Evolutionary conservation across 2,329 filamentous ascomycete genomes (phyloP), one percentile per base, ranked within the genome.

Genomic region (Neurospora crassa): DNA sequence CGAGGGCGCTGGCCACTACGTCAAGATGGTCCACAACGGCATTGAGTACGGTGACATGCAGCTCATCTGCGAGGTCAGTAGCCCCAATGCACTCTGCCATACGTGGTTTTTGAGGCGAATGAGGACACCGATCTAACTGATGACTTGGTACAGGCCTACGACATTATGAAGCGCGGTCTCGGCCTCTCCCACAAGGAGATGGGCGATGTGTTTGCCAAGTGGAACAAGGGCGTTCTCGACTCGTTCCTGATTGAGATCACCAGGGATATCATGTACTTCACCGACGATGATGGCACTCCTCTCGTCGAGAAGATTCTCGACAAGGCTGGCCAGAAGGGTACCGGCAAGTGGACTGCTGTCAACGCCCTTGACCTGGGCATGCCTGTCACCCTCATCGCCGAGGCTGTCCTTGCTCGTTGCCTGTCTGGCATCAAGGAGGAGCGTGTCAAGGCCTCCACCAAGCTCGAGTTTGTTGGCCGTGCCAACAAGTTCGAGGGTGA

Each of bases 21-120:
- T 99, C 88, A 99, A 99, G 92, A 99, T 99, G 96, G 96, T 99
- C 75, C 96, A 99, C 91, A 99, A 99, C 86, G 96, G 96, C 89
- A 99, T 99, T 79, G 96, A 99, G 87, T 99, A 99, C 83, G 96
- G 96, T 90, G 96, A 99, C 87, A 99, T 99, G 96, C 96, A 99
- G 88, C 89, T 99, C 80, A 99, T 99, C 83, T 96, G 92, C 85
- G 96, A 99, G 91, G 95, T 97, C 85, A 78, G 89, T 45, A 29
- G 2, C 34, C 34, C 67, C 42, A 40, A 40, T 41, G 45, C n/a
- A 6, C 40, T 16, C 4, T 37, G 20, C n/a, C 18, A 40, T 69
- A 43, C 12, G 24, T 11, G 7, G 20, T 12, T 40, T 5, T 11
- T 37, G 24, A 37, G n/a, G 34, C 53, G 37, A 29, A 70, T 73